These are phyloP conservation scores for Backusella mclennaniae DNA, from an alignment of 192 early-diverging fungal species.

Conservation along the genomic window DNA sequence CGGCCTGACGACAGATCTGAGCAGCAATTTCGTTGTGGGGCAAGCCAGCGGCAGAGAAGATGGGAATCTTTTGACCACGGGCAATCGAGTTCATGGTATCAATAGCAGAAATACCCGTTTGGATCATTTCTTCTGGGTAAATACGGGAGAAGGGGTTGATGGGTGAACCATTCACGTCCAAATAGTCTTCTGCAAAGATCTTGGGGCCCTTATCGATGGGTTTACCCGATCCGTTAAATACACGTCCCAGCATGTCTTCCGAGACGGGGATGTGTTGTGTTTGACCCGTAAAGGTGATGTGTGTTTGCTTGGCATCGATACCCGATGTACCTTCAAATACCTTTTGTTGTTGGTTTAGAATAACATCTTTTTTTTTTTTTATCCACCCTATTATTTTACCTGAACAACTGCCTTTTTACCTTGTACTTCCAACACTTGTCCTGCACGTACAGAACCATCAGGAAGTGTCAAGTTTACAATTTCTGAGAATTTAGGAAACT, in stretches of 20 bases:
- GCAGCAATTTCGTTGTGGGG: conserved; percentile 99
- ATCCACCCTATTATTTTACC: conserved; percentile 40
- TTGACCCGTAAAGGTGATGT: conserved; percentile 95
- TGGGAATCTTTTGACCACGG: conserved; percentile 99
- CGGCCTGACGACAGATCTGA: conserved; percentile 99
- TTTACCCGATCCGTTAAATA: conserved; percentile 99
- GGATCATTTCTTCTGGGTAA: conserved; percentile 99
- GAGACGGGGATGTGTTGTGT: conserved; percentile 96
- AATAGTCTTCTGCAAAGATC: conserved; percentile 98
- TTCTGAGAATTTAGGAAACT: conserved; percentile 97
- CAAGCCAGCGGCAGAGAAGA: conserved; percentile 97
- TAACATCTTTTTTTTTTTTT: not conserved
- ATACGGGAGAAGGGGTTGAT: conserved; percentile 99
- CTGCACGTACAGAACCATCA: conserved; percentile 91
- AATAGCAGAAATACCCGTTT: conserved; percentile 98
- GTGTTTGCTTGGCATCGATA: conserved; percentile 94
- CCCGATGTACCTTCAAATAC: conserved; percentile 98
- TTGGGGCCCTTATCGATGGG: conserved; percentile 98
- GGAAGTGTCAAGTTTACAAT: conserved; percentile 97
- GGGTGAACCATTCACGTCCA: conserved; percentile 95
- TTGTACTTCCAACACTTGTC: conserved; percentile 96
- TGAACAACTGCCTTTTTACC: conserved; percentile 96
- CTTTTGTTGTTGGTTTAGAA: conserved; percentile 10
- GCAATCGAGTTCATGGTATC: conserved; percentile 99
- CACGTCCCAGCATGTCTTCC: conserved; percentile 98